Percentiles rank a stretch among this genome's conserved stretches.
Conservation (phyloP, 139 green algal genomes). For the Limnomonas spitsbergensis region DNA sequence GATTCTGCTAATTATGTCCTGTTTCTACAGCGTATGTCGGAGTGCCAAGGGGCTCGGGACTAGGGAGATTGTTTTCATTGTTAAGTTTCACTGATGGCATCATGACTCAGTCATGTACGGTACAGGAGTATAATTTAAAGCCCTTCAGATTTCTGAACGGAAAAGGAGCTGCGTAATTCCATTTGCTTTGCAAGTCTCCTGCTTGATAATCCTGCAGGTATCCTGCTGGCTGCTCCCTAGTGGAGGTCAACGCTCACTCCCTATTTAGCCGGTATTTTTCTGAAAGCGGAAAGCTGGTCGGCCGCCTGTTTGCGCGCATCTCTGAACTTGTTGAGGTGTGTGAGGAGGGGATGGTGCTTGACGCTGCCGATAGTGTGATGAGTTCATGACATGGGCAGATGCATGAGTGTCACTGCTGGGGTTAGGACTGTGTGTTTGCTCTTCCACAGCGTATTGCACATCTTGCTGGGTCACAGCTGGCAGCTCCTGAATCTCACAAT, state of each 20-base stretch:
- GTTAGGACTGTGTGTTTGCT: no score
- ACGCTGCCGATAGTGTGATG: no score
- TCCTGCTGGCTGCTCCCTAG: slow-evolving; percentile 48
- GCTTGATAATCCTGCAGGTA: not conserved
- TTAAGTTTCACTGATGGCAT: not conserved
- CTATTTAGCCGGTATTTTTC: slow-evolving; percentile 95
- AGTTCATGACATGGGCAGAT: no score
- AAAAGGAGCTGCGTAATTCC: no score
- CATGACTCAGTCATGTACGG: not conserved
- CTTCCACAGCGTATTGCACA: no score
- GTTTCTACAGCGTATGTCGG: not conserved
- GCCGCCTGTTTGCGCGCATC: slow-evolving; percentile 78
- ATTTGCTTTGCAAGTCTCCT: not conserved
- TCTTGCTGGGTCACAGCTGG: no score
- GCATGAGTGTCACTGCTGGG: no score
- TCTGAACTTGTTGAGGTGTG: slow-evolving; percentile 75
- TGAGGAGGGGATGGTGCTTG: no score
- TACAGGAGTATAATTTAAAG: not conserved
- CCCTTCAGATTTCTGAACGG: no score
- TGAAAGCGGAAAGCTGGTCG: slow-evolving; percentile 10
- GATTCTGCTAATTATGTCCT: no score
- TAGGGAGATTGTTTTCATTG: not conserved
- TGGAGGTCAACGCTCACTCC: slow-evolving; percentile 96
- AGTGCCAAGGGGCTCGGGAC: not conserved
- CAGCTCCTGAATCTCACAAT: no score